These are phyloP conservation scores for Neurospora tetrasperma DNA, from an alignment of 495 filamentous ascomycete species.

Conservation along the genomic window DNA sequence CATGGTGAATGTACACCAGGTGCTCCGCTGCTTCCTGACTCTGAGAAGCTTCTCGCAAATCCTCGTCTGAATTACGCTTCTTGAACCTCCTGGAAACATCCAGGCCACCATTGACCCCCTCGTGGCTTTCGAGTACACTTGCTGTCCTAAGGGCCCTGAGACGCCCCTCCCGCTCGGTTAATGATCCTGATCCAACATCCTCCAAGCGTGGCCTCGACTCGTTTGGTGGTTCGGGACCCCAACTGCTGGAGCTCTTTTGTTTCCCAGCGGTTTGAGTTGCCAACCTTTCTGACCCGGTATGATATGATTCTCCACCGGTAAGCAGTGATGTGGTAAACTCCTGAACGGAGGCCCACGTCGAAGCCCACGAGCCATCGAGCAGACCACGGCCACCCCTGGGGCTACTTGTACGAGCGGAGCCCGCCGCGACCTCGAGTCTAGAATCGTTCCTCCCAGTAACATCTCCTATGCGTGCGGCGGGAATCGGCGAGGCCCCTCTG, in stretches of 20 bases:
- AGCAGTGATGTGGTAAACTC: constrained; percentile 35
- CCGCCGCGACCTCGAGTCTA: constrained; percentile 19
- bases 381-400: constrained; percentile 26
- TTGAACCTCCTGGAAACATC: constrained; percentile 42
- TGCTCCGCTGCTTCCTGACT: constrained; percentile 47
- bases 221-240: constrained; percentile 32
- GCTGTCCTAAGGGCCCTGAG: constrained; percentile 38
- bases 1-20: constrained; percentile 83
- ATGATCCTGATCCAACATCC: constrained; percentile 39
- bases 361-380: constrained; percentile 32
- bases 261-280: constrained; percentile 9
- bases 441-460: constrained; percentile 26
- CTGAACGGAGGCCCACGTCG: constrained; percentile 37
- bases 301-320: constrained; percentile 19
- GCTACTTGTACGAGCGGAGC: constrained; percentile 21
- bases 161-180: constrained; percentile 35
- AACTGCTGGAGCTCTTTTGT: constrained; percentile 12
- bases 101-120: constrained; percentile 36
- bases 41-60: constrained; percentile 15
- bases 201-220: constrained; percentile 26
- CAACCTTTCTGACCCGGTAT: constrained; percentile 4
- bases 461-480: constrained; percentile 26
- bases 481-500: constrained; percentile 33
- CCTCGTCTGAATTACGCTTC: constrained; percentile 43
- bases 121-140: constrained; percentile 42